These are phyloP conservation scores for Claviceps citrina DNA, from an alignment of 2,329 filamentous ascomycete genomes.

Conservation along the genomic window DNA sequence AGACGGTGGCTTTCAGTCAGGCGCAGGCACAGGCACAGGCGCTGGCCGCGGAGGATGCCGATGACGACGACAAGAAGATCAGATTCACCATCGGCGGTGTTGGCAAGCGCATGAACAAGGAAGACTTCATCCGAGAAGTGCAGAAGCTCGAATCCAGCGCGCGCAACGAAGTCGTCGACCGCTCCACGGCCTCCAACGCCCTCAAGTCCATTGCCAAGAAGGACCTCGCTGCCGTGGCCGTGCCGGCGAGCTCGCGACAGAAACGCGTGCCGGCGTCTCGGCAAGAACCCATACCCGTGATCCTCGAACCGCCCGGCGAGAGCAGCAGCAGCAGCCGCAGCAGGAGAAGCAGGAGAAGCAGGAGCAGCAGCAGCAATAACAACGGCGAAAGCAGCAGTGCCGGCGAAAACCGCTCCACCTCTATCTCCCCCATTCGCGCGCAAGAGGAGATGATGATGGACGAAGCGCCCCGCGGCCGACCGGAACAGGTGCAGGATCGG, in stretches of 20 bases:
- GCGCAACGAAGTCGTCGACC: constrained; percentile 37
- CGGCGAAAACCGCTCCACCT: constrained; percentile 7
- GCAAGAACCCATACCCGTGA: constrained; percentile 7
- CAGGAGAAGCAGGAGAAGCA: constrained; percentile 9
- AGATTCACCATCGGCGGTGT: constrained; percentile 62
- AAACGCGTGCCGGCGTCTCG: background rate
- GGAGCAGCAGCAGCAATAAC: constrained; percentile 8
- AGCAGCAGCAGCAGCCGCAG: constrained; percentile 6
- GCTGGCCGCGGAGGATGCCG: background rate
- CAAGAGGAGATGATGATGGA: background rate
- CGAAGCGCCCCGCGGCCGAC: constrained; percentile 2
- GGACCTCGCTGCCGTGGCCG: constrained; percentile 11
- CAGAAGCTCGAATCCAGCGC: constrained; percentile 55
- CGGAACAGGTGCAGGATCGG: constrained; percentile 7
- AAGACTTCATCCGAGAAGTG: constrained; percentile 63
- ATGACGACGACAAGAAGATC: constrained; percentile 52
- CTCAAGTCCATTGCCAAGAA: constrained; percentile 36
- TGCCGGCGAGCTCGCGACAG: background rate
- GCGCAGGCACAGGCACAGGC: constrained; percentile 13
- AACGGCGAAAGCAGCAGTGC: constrained; percentile 10
- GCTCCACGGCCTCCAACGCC: constrained; percentile 30
- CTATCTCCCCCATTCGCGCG: constrained; percentile 9
- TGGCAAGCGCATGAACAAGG: constrained; percentile 63
- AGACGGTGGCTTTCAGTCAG: constrained; percentile 25
- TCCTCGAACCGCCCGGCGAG: constrained; percentile 8